phyloP scores from a whole-genome alignment of 139 green algal species.

The Pedinophyceae sp. region DNA sequence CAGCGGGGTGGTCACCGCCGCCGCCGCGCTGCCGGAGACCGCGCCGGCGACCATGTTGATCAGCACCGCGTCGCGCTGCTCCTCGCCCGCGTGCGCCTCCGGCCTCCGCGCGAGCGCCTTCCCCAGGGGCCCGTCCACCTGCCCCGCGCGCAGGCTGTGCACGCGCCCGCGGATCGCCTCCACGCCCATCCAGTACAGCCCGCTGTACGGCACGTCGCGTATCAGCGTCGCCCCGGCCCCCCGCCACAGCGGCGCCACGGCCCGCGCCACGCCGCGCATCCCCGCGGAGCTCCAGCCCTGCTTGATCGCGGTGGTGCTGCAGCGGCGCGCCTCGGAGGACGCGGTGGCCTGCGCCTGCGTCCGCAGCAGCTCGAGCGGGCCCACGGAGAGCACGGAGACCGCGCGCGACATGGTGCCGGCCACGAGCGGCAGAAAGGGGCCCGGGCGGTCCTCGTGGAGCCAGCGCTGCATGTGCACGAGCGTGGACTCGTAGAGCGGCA shows the following conservation, averaged over 20 bases:
- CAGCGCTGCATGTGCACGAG: conserved; percentile 2
- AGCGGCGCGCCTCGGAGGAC: background rate
- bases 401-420: conserved; percentile 45
- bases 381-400: conserved; percentile 48
- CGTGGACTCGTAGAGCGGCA: conserved; percentile 63
- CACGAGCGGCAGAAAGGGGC: conserved; percentile 30
- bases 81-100: background rate
- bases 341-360: conserved; percentile 45
- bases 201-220: conserved; percentile 84
- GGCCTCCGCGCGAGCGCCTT: background rate
- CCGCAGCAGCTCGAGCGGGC: conserved; percentile 67
- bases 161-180: conserved; percentile 53
- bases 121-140: background rate
- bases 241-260: conserved; percentile 40
- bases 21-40: conserved; percentile 50
- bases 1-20: conserved; percentile 75
- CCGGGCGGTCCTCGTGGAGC: conserved; percentile 6
- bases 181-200: conserved; percentile 79
- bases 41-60: conserved; percentile 30
- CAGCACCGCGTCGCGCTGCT: background rate
- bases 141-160: background rate
- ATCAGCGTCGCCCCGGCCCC: conserved; percentile 63
- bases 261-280: conserved; percentile 5
- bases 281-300: background rate
- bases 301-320: too few species aligned